Conservation (phyloP, 768 basidiomycete genomes). For the Boletus sp. region DNA sequence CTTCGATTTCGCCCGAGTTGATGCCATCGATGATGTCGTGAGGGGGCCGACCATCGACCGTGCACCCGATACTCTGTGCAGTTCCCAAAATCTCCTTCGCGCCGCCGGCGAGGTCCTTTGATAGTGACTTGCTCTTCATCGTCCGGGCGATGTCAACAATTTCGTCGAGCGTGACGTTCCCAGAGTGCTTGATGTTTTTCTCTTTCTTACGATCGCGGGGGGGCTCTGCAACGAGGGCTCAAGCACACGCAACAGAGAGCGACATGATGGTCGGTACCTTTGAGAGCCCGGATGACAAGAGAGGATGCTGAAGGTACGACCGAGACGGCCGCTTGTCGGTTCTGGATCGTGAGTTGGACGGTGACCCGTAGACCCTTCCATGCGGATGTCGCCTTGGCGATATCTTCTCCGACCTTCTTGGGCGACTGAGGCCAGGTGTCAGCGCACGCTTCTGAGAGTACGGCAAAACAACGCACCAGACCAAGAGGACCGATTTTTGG, state of each 20-base stretch:
- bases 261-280: slow-evolving; percentile 58
- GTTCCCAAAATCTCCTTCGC: slow-evolving; percentile 99
- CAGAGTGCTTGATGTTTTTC: slow-evolving; percentile 99
- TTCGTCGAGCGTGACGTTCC: slow-evolving; percentile 91
- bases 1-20: slow-evolving; percentile 78
- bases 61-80: slow-evolving; percentile 95
- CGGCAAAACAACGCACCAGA: slow-evolving; percentile 61
- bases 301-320: slow-evolving; percentile 98
- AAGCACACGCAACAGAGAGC: neutral
- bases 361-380: slow-evolving; percentile 99
- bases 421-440: slow-evolving; percentile 65
- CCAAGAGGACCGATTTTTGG: slow-evolving; percentile 99
- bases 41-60: slow-evolving; percentile 87
- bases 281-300: slow-evolving; percentile 96
- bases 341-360: slow-evolving; percentile 98
- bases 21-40: slow-evolving; percentile 92
- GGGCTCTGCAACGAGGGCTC: slow-evolving; percentile 61
- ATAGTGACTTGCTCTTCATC: slow-evolving; percentile 91
- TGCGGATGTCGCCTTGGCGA: slow-evolving; percentile 95
- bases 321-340: slow-evolving; percentile 95
- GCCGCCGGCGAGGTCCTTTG: slow-evolving; percentile 84
- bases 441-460: slow-evolving; percentile 2
- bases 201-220: slow-evolving; percentile 99
- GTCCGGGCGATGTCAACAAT: slow-evolving; percentile 94
- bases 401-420: slow-evolving; percentile 99